phyloP scores from a whole-genome alignment of 2,329 filamentous ascomycete species.

The Diaporthe batatas region DNA sequence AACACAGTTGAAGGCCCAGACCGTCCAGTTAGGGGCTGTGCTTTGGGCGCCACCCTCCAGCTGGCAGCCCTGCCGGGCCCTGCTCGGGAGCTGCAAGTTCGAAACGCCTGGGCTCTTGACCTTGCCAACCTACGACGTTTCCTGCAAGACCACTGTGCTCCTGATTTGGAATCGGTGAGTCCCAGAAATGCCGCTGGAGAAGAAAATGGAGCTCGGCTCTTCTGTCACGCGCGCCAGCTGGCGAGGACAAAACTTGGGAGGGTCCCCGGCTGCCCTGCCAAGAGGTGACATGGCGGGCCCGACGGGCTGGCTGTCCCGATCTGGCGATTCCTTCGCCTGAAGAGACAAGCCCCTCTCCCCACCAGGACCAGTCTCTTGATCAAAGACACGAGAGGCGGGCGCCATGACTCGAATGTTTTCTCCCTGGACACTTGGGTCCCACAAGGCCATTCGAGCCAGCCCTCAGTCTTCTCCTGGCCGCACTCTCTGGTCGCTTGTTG shows the following conservation, averaged over 20 bases:
- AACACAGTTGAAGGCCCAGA: slow-evolving; percentile 18
- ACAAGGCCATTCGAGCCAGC: not conserved
- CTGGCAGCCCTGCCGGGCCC: not conserved
- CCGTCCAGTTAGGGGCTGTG: slow-evolving; percentile 13
- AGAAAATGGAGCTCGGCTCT: slow-evolving; percentile 8
- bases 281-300: slow-evolving; percentile 25
- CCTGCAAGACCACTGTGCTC: slow-evolving; percentile 24
- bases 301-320: slow-evolving; percentile 22
- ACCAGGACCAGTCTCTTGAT: slow-evolving; percentile 5
- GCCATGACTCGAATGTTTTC: slow-evolving; percentile 26
- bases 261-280: slow-evolving; percentile 27
- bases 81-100: slow-evolving; percentile 24
- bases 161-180: not conserved
- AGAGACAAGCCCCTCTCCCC: slow-evolving; percentile 11
- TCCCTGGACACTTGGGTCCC: slow-evolving; percentile 15
- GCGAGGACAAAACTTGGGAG: slow-evolving; percentile 3
- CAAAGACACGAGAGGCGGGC: slow-evolving; percentile 25
- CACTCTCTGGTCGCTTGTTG: not conserved
- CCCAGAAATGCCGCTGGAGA: slow-evolving; percentile 1
- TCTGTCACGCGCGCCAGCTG: not conserved
- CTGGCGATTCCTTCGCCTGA: slow-evolving; percentile 19
- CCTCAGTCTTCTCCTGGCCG: not conserved
- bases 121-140: slow-evolving; percentile 31
- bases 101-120: slow-evolving; percentile 32
- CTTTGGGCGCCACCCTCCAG: slow-evolving; percentile 19